phyloP scores from a whole-genome alignment of 768 basidiomycete species.

The Serendipita sp. region DNA sequence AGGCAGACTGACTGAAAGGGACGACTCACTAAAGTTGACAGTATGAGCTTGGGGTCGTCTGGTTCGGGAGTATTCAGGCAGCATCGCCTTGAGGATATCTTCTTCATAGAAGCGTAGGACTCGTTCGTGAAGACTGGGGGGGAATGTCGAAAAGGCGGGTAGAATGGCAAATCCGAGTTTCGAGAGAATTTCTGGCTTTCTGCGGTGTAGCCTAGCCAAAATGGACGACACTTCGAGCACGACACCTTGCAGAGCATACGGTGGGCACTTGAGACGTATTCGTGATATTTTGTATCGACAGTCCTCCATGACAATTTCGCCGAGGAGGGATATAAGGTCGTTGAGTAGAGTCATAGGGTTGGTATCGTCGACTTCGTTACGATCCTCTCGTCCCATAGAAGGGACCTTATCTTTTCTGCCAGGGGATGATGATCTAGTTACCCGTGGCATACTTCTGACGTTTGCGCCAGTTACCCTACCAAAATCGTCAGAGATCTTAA shows the following conservation, averaged over 20 bases:
- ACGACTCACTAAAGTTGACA: not conserved
- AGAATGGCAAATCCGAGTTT: conserved; percentile 53
- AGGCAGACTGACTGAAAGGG: too few species aligned
- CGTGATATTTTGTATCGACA: conserved; percentile 47
- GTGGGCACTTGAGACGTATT: conserved; percentile 51
- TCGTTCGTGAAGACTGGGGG: conserved; percentile 41
- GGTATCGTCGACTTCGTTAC: not conserved
- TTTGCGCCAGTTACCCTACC: not conserved
- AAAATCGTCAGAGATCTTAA: not conserved
- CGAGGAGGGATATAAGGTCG: conserved; percentile 42
- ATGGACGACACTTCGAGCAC: conserved; percentile 57
- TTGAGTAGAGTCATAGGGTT: conserved; percentile 9
- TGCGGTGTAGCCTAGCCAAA: conserved; percentile 39
- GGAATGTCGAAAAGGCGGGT: conserved; percentile 61
- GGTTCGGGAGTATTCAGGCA: conserved; percentile 19
- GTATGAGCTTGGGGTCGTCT: not conserved
- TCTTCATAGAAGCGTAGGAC: conserved; percentile 57
- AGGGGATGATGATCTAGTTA: conserved; percentile 8
- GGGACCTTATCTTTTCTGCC: not conserved
- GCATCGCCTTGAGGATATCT: conserved; percentile 36
- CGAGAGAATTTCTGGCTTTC: conserved; percentile 36
- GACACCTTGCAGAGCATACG: conserved; percentile 58
- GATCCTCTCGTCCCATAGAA: conserved; percentile 6
- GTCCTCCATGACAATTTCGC: conserved; percentile 55
- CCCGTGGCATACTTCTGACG: conserved; percentile 1